These are phyloP conservation scores for Taphrina sp. DNA, from an alignment of 1,139 yeast genomes.

Conservation along the genomic window DNA sequence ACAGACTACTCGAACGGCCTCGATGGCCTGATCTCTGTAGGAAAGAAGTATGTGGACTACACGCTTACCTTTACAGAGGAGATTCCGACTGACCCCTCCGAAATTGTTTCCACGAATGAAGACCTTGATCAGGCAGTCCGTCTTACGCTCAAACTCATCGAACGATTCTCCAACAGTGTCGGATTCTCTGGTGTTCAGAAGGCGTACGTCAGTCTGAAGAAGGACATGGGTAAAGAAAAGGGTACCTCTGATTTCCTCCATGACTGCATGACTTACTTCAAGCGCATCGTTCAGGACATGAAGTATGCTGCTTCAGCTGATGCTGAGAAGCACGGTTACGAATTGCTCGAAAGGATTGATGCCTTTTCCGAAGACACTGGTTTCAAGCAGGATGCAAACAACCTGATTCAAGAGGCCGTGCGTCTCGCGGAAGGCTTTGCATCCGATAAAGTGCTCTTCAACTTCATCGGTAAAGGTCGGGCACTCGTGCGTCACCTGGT, in stretches of 20 bases:
- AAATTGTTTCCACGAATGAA: constrained; percentile 14
- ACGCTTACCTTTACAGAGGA: constrained; percentile 29
- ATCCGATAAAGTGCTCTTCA: constrained; percentile 13
- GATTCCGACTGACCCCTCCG: constrained; percentile 18
- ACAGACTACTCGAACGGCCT: constrained; percentile 29
- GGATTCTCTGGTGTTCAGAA: constrained; percentile 26
- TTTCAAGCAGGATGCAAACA: constrained; percentile 27
- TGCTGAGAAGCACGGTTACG: constrained; percentile 29
- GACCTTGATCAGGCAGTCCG: constrained; percentile 25
- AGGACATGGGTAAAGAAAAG: constrained; percentile 28
- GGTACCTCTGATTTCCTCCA: constrained; percentile 15
- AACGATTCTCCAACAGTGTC: constrained; percentile 28
- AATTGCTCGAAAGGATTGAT: constrained; percentile 19
- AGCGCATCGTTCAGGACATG: constrained; percentile 27
- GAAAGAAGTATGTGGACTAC: constrained; percentile 27
- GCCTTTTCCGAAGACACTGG: constrained; percentile 20
- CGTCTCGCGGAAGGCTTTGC: constrained; percentile 24
- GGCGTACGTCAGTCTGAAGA: constrained; percentile 20
- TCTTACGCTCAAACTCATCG: constrained; percentile 19
- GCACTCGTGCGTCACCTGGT: constrained; percentile 16
- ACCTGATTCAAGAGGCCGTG: constrained; percentile 18
- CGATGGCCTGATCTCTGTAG: constrained; percentile 27
- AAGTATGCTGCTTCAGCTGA: constrained; percentile 25
- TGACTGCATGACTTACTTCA: constrained; percentile 26
- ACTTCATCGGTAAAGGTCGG: constrained; percentile 3